A percentile compares a stretch with the other conserved stretches of the same genome.
Conservation (phyloP, 2,329 filamentous ascomycete species). For the Ophiostoma himal-ulmi region DNA sequence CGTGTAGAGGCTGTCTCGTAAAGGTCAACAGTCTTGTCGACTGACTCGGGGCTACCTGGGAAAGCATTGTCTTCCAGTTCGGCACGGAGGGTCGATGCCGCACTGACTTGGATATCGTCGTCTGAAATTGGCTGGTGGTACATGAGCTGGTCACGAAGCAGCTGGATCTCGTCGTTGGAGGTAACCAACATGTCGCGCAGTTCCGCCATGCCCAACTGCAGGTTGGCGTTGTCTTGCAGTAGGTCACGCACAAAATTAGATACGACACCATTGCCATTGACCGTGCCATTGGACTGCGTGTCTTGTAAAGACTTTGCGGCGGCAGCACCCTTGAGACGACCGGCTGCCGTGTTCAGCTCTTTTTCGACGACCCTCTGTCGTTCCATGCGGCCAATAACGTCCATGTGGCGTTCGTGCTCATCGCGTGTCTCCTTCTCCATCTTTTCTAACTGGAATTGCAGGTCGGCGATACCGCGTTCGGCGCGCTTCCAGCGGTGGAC, state of each 20-base stretch:
- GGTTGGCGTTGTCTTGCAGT: slow-evolving; percentile 86
- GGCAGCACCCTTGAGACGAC: slow-evolving; percentile 73
- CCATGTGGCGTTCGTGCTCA: slow-evolving; percentile 73
- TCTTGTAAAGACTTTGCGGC: slow-evolving; percentile 60
- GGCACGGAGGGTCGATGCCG: slow-evolving; percentile 56
- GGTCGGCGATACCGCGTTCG: slow-evolving; percentile 67
- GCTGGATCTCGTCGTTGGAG: slow-evolving; percentile 91
- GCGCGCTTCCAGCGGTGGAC: slow-evolving; percentile 80
- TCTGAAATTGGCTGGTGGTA: slow-evolving; percentile 65
- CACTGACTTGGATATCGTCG: slow-evolving; percentile 34
- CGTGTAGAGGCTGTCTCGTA: not conserved
- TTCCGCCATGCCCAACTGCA: slow-evolving; percentile 88
- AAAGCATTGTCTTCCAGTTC: slow-evolving; percentile 52
- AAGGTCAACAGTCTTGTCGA: not conserved
- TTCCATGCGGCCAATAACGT: slow-evolving; percentile 78
- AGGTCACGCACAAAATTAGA: slow-evolving; percentile 95
- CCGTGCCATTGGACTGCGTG: slow-evolving; percentile 41
- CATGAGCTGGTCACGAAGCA: slow-evolving; percentile 72
- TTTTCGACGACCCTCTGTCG: slow-evolving; percentile 74
- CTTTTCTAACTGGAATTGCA: slow-evolving; percentile 81
- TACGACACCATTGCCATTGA: slow-evolving; percentile 59
- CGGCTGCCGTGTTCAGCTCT: slow-evolving; percentile 73
- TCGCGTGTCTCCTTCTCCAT: slow-evolving; percentile 79
- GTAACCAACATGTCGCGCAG: slow-evolving; percentile 82
- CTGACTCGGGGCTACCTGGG: slow-evolving; percentile 13